Evolutionary conservation across 768 basidiomycete genomes (phyloP).

Genomic region (Sporobolomyces phaffii): DNA sequence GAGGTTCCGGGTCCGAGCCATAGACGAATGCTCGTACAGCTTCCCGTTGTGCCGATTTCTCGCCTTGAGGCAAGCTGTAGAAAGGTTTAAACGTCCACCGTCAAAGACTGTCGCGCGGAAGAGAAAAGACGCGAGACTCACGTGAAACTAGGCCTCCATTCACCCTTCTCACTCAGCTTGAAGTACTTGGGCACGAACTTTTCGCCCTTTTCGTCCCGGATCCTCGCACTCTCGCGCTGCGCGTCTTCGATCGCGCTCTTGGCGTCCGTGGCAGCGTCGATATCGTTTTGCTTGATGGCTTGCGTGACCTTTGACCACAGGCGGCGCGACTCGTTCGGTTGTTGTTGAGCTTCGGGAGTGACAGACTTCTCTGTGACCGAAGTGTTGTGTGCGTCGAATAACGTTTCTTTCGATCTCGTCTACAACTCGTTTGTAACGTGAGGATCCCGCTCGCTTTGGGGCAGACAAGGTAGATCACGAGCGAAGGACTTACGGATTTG

Average conservation of each 20-base stretch:
- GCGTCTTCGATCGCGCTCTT: slow-evolving; percentile 86
- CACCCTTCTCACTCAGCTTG: slow-evolving; percentile 61
- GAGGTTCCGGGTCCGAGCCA: slow-evolving; percentile 31
- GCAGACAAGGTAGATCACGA: too few relatives aligned
- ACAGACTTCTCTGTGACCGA: slow-evolving; percentile 74
- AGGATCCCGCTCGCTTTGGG: too few relatives aligned
- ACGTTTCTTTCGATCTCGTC: slow-evolving; percentile 63
- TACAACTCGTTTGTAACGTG: too few relatives aligned
- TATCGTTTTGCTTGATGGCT: slow-evolving; percentile 79
- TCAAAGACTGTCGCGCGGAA: neutral
- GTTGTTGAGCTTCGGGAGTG: slow-evolving; percentile 77
- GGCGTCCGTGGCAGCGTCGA: slow-evolving; percentile 86
- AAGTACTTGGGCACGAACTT: slow-evolving; percentile 75
- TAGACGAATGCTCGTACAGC: slow-evolving; percentile 34
- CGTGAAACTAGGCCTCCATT: slow-evolving; percentile 75
- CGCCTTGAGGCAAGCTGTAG: slow-evolving; percentile 20
- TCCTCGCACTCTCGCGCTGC: slow-evolving; percentile 71
- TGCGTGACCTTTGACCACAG: slow-evolving; percentile 77
- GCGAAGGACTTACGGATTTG: slow-evolving; percentile 56
- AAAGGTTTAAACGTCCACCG: neutral
- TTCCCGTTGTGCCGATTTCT: slow-evolving; percentile 5
- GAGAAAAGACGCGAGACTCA: slow-evolving; percentile 40
- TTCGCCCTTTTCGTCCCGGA: slow-evolving; percentile 66
- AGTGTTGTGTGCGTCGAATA: slow-evolving; percentile 79
- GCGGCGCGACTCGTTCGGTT: slow-evolving; percentile 74